Conservation (phyloP, 2,329 filamentous ascomycete species). For the Dactylellina drechsleri region DNA sequence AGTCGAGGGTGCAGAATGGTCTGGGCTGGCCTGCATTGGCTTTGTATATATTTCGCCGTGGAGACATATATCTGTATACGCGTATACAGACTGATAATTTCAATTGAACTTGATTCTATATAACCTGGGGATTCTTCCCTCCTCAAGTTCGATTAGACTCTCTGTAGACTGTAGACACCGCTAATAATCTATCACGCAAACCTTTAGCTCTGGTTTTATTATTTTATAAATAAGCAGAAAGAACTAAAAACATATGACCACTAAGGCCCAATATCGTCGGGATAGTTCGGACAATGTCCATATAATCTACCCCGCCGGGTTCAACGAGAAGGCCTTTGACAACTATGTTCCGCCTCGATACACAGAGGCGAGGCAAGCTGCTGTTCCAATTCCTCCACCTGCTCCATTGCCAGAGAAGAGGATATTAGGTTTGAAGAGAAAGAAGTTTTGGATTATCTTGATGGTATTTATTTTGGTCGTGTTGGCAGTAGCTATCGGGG, state of each 20-base stretch:
- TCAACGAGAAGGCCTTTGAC: slow-evolving; percentile 24
- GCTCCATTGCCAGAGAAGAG: slow-evolving; percentile 6
- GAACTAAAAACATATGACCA: slow-evolving; percentile 15
- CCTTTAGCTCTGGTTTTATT: background rate
- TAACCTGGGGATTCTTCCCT: background rate
- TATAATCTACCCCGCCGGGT: slow-evolving; percentile 23
- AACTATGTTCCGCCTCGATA: slow-evolving; percentile 30
- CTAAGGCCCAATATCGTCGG: slow-evolving; percentile 22
- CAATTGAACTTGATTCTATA: background rate
- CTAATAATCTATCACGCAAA: background rate
- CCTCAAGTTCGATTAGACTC: background rate
- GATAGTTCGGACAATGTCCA: slow-evolving; percentile 35
- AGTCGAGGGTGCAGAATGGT: background rate
- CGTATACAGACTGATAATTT: too few species aligned
- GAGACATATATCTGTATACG: background rate
- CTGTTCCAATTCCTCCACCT: slow-evolving; percentile 4
- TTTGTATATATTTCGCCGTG: background rate
- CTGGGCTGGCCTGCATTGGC: background rate
- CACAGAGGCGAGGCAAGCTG: background rate
- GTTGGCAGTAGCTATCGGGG: slow-evolving; percentile 12
- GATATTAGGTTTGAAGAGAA: slow-evolving; percentile 23
- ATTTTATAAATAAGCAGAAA: background rate
- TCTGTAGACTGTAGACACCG: background rate
- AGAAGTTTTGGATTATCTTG: slow-evolving; percentile 25
- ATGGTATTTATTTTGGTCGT: slow-evolving; percentile 16